Evolutionary conservation across 179 eudicot species (phyloP), one percentile per base, ranked within the genome.

Genomic region (Silene vulgaris): DNA sequence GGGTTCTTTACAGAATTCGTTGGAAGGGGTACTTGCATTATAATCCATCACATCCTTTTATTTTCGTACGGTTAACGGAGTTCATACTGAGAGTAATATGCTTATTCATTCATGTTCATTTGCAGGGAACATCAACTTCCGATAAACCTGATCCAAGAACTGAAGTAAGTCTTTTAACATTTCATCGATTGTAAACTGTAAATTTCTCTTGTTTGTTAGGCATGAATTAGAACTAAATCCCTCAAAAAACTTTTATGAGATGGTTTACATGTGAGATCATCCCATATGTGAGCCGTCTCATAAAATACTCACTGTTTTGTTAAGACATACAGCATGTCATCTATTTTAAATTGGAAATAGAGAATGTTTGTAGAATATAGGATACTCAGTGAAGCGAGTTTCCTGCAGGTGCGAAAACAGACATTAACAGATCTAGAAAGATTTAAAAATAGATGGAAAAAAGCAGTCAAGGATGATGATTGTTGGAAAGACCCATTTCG

Each of bases 381-480:
- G 21, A 20, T 69, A 43, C 37, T 11, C 52, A 74, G 16, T 56
- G 48, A 32, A 66, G 28, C 65, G 48, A 75, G 26, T 54, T 48
- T 83, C 63, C 17, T 71, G 87, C 89, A 88, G 91, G 90, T 90
- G 72, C 71, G 88, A 48, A 83, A 73, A 57, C 90, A 85, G 79
- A 84, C 89, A 4, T 11, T 65, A 20, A 70, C 63, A 8, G 94
- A 90, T 77, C 78, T 86, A 77, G 84, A 84, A 80, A 86, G 75
- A 35, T 88, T 88, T 75, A 86, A 86, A 82, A 82, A 68, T 52
- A 81, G 89, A 79, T 90, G 94, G 94, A 83, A 59, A 63, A 85
- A 82, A 63, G 91, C 90, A 57, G 80, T 79, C 26, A 83, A 50
- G 74, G 85, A 84, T 48, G 94, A 90, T 60, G 76, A 84, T 57